Percentiles rank a stretch among this genome's conserved stretches.
phyloP scores from a whole-genome alignment of 208 protist species.

The Angomonas ambiguus region DNA sequence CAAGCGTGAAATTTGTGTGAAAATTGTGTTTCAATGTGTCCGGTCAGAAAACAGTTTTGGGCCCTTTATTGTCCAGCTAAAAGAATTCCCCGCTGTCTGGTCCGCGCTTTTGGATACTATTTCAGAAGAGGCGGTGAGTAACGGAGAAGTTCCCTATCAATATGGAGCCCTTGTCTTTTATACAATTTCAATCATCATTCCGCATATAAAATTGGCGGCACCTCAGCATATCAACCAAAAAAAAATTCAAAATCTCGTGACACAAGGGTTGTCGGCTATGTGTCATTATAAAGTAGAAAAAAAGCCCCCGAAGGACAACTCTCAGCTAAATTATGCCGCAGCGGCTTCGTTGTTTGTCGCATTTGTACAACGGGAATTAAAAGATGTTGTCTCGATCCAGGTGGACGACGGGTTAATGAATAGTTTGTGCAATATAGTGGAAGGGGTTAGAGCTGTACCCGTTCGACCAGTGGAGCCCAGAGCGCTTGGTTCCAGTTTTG shows the following conservation, averaged over 20 bases:
- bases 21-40: slow-evolving; percentile 79
- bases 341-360: slow-evolving; percentile 70
- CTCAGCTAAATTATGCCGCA: slow-evolving; percentile 59
- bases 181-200: slow-evolving; percentile 67
- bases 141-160: slow-evolving; percentile 39
- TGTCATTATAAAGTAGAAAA: not conserved
- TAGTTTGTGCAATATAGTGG: slow-evolving; percentile 23
- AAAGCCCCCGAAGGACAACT: slow-evolving; percentile 17
- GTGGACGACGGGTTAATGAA: slow-evolving; percentile 36
- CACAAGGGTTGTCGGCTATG: slow-evolving; percentile 43
- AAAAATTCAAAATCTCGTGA: slow-evolving; percentile 56
- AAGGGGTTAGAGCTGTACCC: slow-evolving; percentile 21
- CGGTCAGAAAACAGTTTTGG: slow-evolving; percentile 83
- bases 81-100: slow-evolving; percentile 75
- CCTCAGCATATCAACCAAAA: slow-evolving; percentile 74
- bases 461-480: slow-evolving; percentile 41
- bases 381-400: slow-evolving; percentile 71
- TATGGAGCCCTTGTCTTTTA: slow-evolving; percentile 72
- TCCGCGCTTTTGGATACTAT: slow-evolving; percentile 62
- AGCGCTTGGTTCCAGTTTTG: slow-evolving; percentile 80
- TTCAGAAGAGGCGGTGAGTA: slow-evolving; percentile 32
- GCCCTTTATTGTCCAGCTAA: slow-evolving; percentile 61
- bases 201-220: slow-evolving; percentile 82
- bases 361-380: slow-evolving; percentile 79
- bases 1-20: slow-evolving; percentile 53